phyloP scores from a whole-genome alignment of 1,284 basidiomycete species.

The Apiotrichum montevideense region DNA sequence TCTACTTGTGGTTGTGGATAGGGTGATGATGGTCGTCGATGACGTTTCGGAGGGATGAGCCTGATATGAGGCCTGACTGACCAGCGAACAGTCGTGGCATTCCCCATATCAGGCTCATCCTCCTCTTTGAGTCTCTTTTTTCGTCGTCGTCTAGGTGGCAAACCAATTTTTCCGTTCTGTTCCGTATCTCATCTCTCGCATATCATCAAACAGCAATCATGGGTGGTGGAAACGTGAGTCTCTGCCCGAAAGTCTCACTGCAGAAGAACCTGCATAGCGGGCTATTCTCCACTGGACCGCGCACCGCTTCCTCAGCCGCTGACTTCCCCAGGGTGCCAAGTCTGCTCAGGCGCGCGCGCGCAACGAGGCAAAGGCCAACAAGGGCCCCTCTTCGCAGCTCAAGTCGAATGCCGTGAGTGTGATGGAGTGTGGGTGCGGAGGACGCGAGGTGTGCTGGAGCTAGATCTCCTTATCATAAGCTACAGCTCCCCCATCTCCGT shows the following conservation, averaged over 20 bases:
- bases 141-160: not conserved
- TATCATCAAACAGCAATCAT: constrained; percentile 15
- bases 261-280: too few relatives aligned
- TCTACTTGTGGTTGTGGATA: not conserved
- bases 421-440: not conserved
- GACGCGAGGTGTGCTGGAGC: not conserved
- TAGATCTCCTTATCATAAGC: too few relatives aligned
- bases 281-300: too few relatives aligned
- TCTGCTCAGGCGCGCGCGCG: constrained; percentile 35
- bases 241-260: too few relatives aligned
- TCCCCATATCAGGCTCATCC: too few relatives aligned
- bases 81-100: too few relatives aligned
- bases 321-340: constrained; percentile 43
- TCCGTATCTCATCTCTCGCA: not conserved
- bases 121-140: not conserved
- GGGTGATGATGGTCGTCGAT: too few relatives aligned
- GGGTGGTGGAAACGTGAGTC: constrained; percentile 42
- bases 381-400: constrained; percentile 39
- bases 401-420: constrained; percentile 43
- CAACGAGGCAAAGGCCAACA: constrained; percentile 26
- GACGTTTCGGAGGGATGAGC: too few relatives aligned
- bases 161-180: not conserved
- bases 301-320: too few relatives aligned
- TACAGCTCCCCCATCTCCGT: too few relatives aligned
- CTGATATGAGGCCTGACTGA: too few relatives aligned